Evolutionary conservation across 129 eudicot species (phyloP).

Genomic region (Deinandra increscens): DNA sequence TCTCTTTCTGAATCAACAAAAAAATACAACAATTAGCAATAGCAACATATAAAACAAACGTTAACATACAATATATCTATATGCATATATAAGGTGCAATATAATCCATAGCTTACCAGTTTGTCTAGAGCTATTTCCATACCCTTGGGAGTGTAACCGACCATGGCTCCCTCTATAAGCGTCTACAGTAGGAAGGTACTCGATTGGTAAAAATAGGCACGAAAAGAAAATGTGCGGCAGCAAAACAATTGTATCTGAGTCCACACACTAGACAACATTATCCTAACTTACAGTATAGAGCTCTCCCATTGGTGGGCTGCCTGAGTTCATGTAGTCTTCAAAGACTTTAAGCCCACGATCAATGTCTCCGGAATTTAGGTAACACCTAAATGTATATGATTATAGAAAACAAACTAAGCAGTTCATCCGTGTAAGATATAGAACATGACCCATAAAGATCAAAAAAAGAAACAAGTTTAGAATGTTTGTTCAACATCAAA

Average conservation of each 20-base stretch:
- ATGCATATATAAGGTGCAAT: neutral
- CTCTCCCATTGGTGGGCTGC: slow-evolving; percentile 51
- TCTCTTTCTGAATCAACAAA: slow-evolving; percentile 44
- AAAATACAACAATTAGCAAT: neutral
- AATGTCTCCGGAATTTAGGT: slow-evolving; percentile 61
- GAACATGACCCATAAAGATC: neutral
- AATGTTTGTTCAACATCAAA: neutral
- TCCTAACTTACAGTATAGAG: slow-evolving; percentile 57
- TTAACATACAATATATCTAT: neutral
- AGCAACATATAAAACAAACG: neutral
- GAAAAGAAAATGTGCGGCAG: neutral
- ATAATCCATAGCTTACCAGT: slow-evolving; percentile 47
- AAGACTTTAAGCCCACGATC: slow-evolving; percentile 63
- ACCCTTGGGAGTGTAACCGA: slow-evolving; percentile 75
- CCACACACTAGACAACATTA: neutral
- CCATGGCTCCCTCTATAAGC: slow-evolving; percentile 86
- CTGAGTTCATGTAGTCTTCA: slow-evolving; percentile 61
- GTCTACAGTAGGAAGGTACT: slow-evolving; percentile 47
- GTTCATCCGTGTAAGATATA: neutral
- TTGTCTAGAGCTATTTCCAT: slow-evolving; percentile 79
- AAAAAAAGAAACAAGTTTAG: neutral
- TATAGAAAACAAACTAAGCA: neutral
- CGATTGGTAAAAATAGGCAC: neutral
- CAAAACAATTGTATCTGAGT: neutral
- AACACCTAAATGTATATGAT: slow-evolving; percentile 55